These are phyloP conservation scores for Immersiporthe knoxdaviesiana DNA, from an alignment of 2,329 filamentous ascomycete genomes.

Conservation along the genomic window DNA sequence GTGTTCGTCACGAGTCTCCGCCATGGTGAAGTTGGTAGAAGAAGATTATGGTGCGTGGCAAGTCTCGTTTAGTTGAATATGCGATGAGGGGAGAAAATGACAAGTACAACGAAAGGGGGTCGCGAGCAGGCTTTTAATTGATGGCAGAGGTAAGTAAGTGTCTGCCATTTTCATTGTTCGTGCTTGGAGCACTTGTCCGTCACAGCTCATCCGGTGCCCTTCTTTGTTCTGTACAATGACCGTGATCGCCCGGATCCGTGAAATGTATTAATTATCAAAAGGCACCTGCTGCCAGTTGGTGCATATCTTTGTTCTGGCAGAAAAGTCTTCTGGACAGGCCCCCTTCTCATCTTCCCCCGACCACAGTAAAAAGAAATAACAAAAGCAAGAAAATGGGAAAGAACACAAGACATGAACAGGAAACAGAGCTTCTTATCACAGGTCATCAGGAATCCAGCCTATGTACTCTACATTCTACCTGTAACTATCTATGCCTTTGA, in stretches of 20 bases:
- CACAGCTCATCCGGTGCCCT: neutral
- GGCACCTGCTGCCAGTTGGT: neutral
- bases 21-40: neutral
- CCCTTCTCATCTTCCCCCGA: too few relatives aligned
- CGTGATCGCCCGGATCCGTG: slow-evolving; percentile 10
- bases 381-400: neutral
- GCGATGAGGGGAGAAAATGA: neutral
- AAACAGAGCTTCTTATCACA: neutral
- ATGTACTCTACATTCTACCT: too few relatives aligned
- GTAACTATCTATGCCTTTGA: too few relatives aligned
- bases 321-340: too few relatives aligned
- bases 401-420: too few relatives aligned
- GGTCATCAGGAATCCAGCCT: neutral
- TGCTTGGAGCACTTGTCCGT: neutral
- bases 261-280: neutral
- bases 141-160: neutral
- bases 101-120: neutral
- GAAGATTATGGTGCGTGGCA: neutral
- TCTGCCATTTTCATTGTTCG: slow-evolving; percentile 6
- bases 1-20: neutral
- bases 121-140: neutral
- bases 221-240: neutral
- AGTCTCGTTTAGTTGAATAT: neutral
- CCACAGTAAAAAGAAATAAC: neutral
- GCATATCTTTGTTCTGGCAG: neutral